Evolutionary conservation across 2,329 filamentous ascomycete genomes (phyloP).

Genomic region (Nemania serpens): DNA sequence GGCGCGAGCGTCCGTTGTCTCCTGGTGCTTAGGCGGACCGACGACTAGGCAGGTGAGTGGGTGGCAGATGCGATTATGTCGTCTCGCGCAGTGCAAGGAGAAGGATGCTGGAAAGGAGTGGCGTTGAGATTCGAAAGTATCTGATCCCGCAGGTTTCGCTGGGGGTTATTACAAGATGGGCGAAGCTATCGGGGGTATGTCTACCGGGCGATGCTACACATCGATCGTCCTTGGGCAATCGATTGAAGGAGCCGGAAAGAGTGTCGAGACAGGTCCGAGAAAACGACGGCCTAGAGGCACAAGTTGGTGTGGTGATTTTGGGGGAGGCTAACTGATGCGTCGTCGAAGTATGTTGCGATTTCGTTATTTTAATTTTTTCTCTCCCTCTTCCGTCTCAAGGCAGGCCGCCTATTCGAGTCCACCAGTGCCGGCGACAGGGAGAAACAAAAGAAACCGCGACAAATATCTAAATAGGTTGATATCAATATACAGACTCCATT

Average conservation of each 20-base stretch:
- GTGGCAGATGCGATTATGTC: slow-evolving; percentile 33
- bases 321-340: slow-evolving; percentile 12
- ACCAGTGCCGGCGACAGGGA: slow-evolving; percentile 26
- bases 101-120: slow-evolving; percentile 29
- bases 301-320: slow-evolving; percentile 16
- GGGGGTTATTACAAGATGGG: slow-evolving; percentile 39
- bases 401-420: slow-evolving; percentile 19
- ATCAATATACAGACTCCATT: slow-evolving; percentile 47
- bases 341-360: slow-evolving; percentile 19
- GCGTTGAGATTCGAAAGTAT: slow-evolving; percentile 36
- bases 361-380: slow-evolving; percentile 22
- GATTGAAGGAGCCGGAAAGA: slow-evolving; percentile 32
- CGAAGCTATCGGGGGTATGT: slow-evolving; percentile 32
- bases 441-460: slow-evolving; percentile 34
- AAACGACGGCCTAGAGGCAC: slow-evolving; percentile 21
- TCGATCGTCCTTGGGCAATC: slow-evolving; percentile 18
- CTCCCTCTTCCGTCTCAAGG: slow-evolving; percentile 22
- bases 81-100: slow-evolving; percentile 32
- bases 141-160: slow-evolving; percentile 34
- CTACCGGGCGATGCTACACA: slow-evolving; percentile 19
- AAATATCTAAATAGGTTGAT: slow-evolving; percentile 41
- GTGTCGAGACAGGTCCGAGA: slow-evolving; percentile 22
- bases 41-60: slow-evolving; percentile 27
- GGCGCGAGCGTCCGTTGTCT: slow-evolving; percentile 26
- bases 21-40: slow-evolving; percentile 29